Conservation (phyloP, 768 basidiomycete genomes). For the Albatrellus ellisii region DNA sequence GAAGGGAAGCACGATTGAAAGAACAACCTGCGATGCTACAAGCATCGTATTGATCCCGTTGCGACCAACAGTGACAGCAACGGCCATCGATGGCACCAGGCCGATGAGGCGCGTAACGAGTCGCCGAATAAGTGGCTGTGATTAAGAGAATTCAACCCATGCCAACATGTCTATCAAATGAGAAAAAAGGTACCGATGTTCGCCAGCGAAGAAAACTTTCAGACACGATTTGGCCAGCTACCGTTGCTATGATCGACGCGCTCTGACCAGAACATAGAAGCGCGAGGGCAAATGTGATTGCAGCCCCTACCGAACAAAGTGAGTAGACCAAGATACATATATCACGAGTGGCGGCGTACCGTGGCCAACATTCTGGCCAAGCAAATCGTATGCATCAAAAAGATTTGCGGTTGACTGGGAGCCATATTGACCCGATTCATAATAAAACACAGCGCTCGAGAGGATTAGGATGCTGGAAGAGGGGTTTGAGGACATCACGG, state of each 20-base stretch:
- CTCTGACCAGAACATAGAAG: conserved; percentile 64
- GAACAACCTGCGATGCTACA: conserved; percentile 75
- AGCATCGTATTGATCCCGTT: conserved; percentile 64
- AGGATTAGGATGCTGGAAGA: conserved; percentile 60
- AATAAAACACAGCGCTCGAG: conserved; percentile 73
- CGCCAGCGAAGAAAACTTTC: conserved; percentile 88
- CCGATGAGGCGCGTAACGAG: conserved; percentile 71
- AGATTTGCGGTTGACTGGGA: conserved; percentile 47
- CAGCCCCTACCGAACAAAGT: conserved; percentile 39
- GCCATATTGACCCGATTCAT: conserved; percentile 25
- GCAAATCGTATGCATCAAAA: conserved; percentile 73
- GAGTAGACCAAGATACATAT: conserved; percentile 3
- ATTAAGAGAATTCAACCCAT: conserved; percentile 8
- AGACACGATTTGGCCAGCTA: conserved; percentile 81
- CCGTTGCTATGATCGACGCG: conserved; percentile 79
- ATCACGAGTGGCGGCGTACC: conserved; percentile 27
- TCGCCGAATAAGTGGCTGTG: conserved; percentile 63
- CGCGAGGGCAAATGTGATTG: conserved; percentile 60
- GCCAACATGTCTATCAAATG: conserved; percentile 14
- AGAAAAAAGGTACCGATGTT: conserved; percentile 38
- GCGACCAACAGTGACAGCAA: conserved; percentile 64
- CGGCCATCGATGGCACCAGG: conserved; percentile 69
- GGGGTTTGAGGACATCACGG: not conserved
- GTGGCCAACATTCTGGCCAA: conserved; percentile 52
- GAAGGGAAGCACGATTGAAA: conserved; percentile 78